Percentiles rank a stretch among this genome's conserved stretches.
These are phyloP conservation scores for Pichia occidentalis DNA, from an alignment of 805 yeast genomes.

Conservation along the genomic window DNA sequence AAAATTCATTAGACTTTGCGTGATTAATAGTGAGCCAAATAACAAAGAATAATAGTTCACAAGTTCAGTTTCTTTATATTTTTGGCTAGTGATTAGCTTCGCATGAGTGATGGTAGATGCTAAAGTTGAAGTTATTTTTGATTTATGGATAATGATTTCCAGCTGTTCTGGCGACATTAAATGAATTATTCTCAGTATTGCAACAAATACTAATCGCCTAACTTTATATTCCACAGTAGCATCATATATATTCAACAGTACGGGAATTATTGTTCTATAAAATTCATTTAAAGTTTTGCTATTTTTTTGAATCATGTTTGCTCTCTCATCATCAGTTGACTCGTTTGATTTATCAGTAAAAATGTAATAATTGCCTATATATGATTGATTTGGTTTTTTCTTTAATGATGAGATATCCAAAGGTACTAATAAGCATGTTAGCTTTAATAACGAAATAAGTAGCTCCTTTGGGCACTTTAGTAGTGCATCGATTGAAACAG, in stretches of 20 bases:
- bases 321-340: constrained; percentile 28
- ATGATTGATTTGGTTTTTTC: constrained; percentile 13
- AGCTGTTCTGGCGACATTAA: constrained; percentile 32
- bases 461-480: constrained; percentile 71
- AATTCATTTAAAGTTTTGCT: constrained; percentile 28
- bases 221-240: constrained; percentile 65
- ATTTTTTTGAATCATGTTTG: constrained; percentile 27
- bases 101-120: constrained; percentile 59
- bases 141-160: constrained; percentile 26
- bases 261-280: constrained; percentile 41
- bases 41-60: constrained; percentile 37
- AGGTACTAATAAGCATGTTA: constrained; percentile 58
- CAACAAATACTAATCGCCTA: constrained; percentile 49
- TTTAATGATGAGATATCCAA: constrained; percentile 16
- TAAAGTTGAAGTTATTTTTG: constrained; percentile 41
- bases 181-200: constrained; percentile 45
- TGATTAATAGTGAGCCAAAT: constrained; percentile 45
- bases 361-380: constrained; percentile 27
- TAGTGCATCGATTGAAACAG: constrained; percentile 58
- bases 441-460: constrained; percentile 44
- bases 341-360: background rate
- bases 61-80: background rate
- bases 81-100: constrained; percentile 18
- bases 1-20: constrained; percentile 37
- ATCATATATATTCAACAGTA: constrained; percentile 58